These are phyloP conservation scores for Hypoxylon sp. DNA, from an alignment of 2,329 filamentous ascomycete genomes.

Conservation along the genomic window DNA sequence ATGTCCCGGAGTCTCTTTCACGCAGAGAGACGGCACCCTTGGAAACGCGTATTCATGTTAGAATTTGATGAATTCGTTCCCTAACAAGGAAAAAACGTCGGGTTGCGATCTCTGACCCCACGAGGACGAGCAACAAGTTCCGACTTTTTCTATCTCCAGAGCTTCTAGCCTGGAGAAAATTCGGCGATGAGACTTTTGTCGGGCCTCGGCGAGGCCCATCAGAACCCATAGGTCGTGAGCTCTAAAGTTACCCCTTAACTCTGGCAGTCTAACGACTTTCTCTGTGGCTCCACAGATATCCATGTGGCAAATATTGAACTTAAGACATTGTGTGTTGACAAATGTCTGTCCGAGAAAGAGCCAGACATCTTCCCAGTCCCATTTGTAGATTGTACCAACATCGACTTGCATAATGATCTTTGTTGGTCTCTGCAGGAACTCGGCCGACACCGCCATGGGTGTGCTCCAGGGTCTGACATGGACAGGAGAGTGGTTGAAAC, in stretches of 20 bases:
- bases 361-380: conserved; percentile 14
- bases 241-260: neutral
- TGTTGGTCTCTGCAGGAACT: conserved; percentile 14
- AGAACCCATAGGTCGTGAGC: neutral
- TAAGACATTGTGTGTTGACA: conserved; percentile 2
- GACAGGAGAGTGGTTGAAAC: neutral
- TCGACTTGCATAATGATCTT: conserved; percentile 1
- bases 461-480: conserved; percentile 8
- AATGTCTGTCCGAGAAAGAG: conserved; percentile 5
- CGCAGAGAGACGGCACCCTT: neutral
- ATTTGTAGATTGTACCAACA: neutral
- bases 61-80: neutral
- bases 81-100: neutral
- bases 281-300: neutral
- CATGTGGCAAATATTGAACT: conserved; percentile 4
- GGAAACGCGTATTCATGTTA: neutral
- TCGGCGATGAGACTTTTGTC: neutral
- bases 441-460: neutral
- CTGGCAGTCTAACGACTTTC: neutral
- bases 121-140: neutral
- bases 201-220: neutral
- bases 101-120: neutral
- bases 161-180: neutral
- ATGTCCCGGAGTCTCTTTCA: neutral
- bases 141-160: neutral